A percentile compares a stretch with the other conserved stretches of the same genome.
phyloP scores from a whole-genome alignment of 768 basidiomycete genomes.

The Lepiota venenata region DNA sequence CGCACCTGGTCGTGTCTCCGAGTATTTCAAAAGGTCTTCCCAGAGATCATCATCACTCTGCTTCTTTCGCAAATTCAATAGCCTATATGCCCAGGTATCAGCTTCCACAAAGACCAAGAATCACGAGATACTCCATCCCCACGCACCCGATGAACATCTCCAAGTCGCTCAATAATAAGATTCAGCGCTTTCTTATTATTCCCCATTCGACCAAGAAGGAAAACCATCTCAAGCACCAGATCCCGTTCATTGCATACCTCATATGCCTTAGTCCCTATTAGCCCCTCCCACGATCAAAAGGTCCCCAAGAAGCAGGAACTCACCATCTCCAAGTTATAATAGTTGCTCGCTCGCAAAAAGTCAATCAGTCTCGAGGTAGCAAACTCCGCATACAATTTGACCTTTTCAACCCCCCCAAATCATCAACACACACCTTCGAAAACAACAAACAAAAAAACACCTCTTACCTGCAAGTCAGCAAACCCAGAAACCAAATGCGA shows the following conservation, averaged over 20 bases:
- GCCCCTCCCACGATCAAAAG: not conserved
- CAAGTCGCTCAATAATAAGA: slow-evolving; percentile 92
- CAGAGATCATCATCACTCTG: slow-evolving; percentile 96
- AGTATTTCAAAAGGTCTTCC: slow-evolving; percentile 94
- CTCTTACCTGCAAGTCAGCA: slow-evolving; percentile 76
- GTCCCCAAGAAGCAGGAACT: slow-evolving; percentile 2
- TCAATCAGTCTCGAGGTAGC: slow-evolving; percentile 78
- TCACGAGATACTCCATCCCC: not conserved
- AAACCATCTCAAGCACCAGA: slow-evolving; percentile 95
- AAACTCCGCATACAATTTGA: slow-evolving; percentile 90
- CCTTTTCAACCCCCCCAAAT: slow-evolving; percentile 33
- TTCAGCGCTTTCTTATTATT: slow-evolving; percentile 94
- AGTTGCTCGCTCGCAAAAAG: slow-evolving; percentile 86
- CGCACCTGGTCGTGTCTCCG: slow-evolving; percentile 75
- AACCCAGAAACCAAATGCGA: slow-evolving; percentile 75
- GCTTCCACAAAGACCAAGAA: not conserved
- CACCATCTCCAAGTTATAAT: slow-evolving; percentile 87
- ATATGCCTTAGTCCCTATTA: slow-evolving; percentile 63
- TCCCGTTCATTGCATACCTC: slow-evolving; percentile 80
- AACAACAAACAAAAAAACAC: not conserved
- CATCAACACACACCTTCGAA: not conserved
- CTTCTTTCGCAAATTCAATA: slow-evolving; percentile 97
- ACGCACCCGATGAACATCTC: slow-evolving; percentile 83
- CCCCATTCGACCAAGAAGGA: slow-evolving; percentile 95
- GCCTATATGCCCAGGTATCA: slow-evolving; percentile 50